Evolutionary conservation across 2,329 filamentous ascomycete genomes (phyloP).

Genomic region (Bipolaris sorokiniana): DNA sequence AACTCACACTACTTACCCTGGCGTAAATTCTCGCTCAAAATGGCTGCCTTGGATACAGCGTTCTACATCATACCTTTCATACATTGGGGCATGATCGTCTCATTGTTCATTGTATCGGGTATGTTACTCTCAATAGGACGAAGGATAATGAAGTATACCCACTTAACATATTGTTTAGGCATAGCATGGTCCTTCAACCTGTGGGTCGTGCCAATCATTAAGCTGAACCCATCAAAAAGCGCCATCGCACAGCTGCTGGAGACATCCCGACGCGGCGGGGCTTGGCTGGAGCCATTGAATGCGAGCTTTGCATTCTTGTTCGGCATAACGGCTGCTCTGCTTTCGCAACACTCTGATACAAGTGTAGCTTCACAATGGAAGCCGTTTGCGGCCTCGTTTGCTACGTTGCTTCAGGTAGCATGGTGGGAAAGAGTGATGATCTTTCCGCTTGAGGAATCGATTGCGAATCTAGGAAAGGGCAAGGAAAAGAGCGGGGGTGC

Average conservation of each 20-base stretch:
- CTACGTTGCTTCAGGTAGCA: slow-evolving; percentile 6
- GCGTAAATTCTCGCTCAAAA: not conserved
- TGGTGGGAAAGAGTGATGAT: slow-evolving; percentile 12
- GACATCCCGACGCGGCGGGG: slow-evolving; percentile 7
- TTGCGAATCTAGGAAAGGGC: not conserved
- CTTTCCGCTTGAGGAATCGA: slow-evolving; percentile 7
- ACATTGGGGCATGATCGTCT: not conserved
- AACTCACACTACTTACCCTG: not conserved
- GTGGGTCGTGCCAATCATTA: slow-evolving; percentile 12
- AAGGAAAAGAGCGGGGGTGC: not conserved
- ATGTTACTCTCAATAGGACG: not conserved
- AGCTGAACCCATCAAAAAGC: slow-evolving; percentile 7
- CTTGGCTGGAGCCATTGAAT: slow-evolving; percentile 8
- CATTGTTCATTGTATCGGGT: not conserved
- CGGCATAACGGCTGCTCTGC: slow-evolving; percentile 2
- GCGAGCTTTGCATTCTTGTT: slow-evolving; percentile 6
- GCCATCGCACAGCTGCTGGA: slow-evolving; percentile 3
- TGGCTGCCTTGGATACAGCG: not conserved
- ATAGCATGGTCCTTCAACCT: slow-evolving; percentile 10
- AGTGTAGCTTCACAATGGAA: slow-evolving; percentile 5
- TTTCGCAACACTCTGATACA: slow-evolving; percentile 7
- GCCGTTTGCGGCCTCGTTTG: not conserved
- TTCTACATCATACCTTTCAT: not conserved
- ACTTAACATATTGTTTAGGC: not conserved
- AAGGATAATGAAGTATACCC: not conserved